Conservation (phyloP, 2,329 filamentous ascomycete species). For the Clonostachys chloroleuca region DNA sequence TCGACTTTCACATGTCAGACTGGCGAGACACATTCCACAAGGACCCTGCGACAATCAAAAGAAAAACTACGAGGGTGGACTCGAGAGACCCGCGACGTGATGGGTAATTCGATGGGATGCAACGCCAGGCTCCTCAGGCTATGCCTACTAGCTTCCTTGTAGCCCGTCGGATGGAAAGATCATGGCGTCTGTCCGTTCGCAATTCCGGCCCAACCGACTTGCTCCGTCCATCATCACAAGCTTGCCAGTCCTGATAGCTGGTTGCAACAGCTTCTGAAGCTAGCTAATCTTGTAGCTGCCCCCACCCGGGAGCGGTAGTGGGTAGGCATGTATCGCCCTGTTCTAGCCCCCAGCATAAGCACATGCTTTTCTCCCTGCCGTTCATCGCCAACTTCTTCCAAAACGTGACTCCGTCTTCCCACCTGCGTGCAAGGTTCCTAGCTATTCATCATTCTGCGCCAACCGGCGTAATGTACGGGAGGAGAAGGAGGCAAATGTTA, state of each 20-base stretch:
- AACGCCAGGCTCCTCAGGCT: slow-evolving; percentile 1
- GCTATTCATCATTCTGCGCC: neutral
- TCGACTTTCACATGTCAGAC: slow-evolving; percentile 9
- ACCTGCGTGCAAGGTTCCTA: neutral
- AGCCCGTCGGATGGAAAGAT: too few relatives aligned
- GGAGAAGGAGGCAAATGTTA: neutral
- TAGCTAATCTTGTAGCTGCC: too few relatives aligned
- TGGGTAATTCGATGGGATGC: neutral
- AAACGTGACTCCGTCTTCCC: neutral
- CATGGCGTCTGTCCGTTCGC: neutral
- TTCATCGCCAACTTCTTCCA: neutral
- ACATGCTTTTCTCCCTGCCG: neutral
- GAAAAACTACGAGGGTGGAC: too few relatives aligned
- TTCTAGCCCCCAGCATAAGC: neutral
- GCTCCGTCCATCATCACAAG: neutral
- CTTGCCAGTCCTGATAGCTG: neutral
- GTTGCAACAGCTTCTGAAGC: neutral
- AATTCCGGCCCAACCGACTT: neutral
- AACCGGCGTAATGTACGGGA: neutral
- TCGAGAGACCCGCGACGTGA: too few relatives aligned
- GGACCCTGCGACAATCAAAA: too few relatives aligned
- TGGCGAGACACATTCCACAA: too few relatives aligned
- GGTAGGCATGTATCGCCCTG: too few relatives aligned
- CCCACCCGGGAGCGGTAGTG: too few relatives aligned
- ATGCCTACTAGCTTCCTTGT: too few relatives aligned